phyloP scores from a whole-genome alignment of 75 land plant genomes.

The Selaginella moellendorffii region DNA sequence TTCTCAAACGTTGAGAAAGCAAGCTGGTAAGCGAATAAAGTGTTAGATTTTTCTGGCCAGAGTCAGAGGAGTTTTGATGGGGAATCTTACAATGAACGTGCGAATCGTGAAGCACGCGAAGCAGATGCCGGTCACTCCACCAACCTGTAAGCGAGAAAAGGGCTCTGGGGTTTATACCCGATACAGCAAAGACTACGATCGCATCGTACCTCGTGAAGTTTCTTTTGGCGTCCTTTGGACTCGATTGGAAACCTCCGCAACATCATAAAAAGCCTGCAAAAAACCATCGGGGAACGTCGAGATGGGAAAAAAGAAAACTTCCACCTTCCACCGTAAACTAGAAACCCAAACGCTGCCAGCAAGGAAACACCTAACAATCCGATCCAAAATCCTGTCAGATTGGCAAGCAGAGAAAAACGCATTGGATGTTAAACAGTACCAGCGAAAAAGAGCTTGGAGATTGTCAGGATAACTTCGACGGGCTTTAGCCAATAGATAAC shows the following conservation, averaged over 20 bases:
- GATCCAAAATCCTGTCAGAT: no score
- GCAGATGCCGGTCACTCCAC: slow-evolving; percentile 3
- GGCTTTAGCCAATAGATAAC: slow-evolving; percentile 4
- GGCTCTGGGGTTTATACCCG: background rate
- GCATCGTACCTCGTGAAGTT: background rate
- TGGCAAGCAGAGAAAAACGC: background rate
- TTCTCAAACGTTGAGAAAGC: slow-evolving; percentile 5
- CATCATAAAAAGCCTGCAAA: slow-evolving; percentile 1
- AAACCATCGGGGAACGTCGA: no score
- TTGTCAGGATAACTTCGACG: background rate
- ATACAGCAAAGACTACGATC: background rate
- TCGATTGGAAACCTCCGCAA: slow-evolving; percentile 4
- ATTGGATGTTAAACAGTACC: background rate
- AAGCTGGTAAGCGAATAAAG: background rate
- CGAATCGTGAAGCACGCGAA: slow-evolving; percentile 5
- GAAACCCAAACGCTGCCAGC: background rate
- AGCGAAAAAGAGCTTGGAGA: slow-evolving; percentile 4
- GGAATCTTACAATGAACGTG: slow-evolving; percentile 1
- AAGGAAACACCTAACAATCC: slow-evolving; percentile 1
- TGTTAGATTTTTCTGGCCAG: background rate
- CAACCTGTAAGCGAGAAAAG: background rate
- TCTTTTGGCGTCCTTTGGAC: slow-evolving; percentile 7
- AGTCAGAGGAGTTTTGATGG: no score
- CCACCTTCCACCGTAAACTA: slow-evolving; percentile 8
- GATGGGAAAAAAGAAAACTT: background rate